A percentile compares a stretch with the other conserved stretches of the same genome.
These are phyloP conservation scores for Mesembryanthemum crystallinum DNA, from an alignment of 148 eudicot species.

Conservation along the genomic window DNA sequence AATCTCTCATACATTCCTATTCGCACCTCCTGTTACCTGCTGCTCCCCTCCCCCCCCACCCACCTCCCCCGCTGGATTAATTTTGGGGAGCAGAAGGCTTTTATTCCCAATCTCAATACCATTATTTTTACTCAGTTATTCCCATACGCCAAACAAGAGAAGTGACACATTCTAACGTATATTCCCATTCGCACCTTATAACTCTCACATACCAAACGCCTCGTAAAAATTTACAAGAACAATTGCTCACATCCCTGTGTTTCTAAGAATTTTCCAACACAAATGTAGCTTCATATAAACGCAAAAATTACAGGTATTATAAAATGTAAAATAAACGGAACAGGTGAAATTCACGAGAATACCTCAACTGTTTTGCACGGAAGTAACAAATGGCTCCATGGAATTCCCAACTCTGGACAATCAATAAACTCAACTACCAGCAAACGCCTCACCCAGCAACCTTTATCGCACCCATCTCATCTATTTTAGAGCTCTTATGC, in stretches of 20 bases:
- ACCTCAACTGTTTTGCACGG: constrained; percentile 33
- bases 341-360: constrained; percentile 13
- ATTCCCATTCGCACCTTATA: too few relatives aligned
- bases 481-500: constrained; percentile 90
- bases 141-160: too few relatives aligned
- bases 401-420: constrained; percentile 23
- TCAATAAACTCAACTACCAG: constrained; percentile 27
- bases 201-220: too few relatives aligned
- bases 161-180: too few relatives aligned
- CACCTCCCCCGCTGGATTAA: too few relatives aligned
- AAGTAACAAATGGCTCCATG: constrained; percentile 21
- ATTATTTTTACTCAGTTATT: too few relatives aligned
- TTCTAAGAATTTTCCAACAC: neutral
- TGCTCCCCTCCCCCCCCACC: too few relatives aligned
- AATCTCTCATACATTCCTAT: too few relatives aligned
- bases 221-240: neutral
- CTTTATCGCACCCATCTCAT: constrained; percentile 79
- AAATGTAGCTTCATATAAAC: neutral
- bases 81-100: too few relatives aligned
- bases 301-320: neutral
- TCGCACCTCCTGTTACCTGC: too few relatives aligned
- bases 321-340: neutral
- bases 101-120: too few relatives aligned
- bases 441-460: constrained; percentile 49
- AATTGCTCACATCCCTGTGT: neutral